Evolutionary conservation across 306 rosid species (phyloP), one percentile per base, ranked within the genome.

Genomic region (Betula pendula): DNA sequence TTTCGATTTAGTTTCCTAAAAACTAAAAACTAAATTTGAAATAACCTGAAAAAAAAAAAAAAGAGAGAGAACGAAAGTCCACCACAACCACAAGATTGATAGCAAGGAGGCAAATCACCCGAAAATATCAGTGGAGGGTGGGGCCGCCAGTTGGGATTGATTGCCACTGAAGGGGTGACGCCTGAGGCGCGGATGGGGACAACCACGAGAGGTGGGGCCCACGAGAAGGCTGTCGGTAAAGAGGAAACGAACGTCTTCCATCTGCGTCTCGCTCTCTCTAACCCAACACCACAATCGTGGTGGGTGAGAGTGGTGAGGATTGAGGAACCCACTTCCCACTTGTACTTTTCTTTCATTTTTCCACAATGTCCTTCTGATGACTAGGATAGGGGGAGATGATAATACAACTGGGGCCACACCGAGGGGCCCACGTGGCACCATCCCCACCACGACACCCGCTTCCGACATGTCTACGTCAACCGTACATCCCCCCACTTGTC

Each of bases 401-500:
- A 44, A 44, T 44, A 44, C 48, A 11, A 44, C 48, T 13, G 62
- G 19, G n/a, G 31, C n/a, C n/a, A n/a, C n/a, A n/a, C n/a, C n/a
- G 62, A 22, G 52, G 52, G 74, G 40, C 42, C 65, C 81, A 45
- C 75, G 76, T 63, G 80, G 77, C 75, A 76, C 70, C 56, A 20
- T 38, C 80, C 60, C 63, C 66, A 43, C 83, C 91, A 75, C 70
- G 48, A 66, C 82, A 76, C 82, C 84, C n/a, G 27, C 47, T 29
- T 50, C 62, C 73, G 87, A 87, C 88, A 87, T 87, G 87, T 87
- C 84, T 68, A 82, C 45, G 55, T 87, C 87, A 70, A 70, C 38
- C 17, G 66, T 52, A 8, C 67, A 1, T 1, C 33, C 7, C 31
- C 22, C 75, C 0, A 5, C 13, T 25, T 25, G 3, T 50, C 56